phyloP scores from a whole-genome alignment of 1,284 basidiomycete genomes.

The Takashimella tepidaria region DNA sequence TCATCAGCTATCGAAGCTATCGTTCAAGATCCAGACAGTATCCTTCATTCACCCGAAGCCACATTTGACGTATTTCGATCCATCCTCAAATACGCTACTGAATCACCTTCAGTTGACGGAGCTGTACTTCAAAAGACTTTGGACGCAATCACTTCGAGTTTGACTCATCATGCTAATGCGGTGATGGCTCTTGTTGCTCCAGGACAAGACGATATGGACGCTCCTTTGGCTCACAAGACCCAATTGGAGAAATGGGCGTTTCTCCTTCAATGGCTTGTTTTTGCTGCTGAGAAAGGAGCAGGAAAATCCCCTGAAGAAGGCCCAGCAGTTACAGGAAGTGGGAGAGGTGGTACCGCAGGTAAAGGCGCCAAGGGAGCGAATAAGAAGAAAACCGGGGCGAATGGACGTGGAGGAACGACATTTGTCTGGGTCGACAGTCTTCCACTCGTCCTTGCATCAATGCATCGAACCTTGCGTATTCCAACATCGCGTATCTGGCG shows the following conservation, averaged over 20 bases:
- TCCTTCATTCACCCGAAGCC: slow-evolving; percentile 54
- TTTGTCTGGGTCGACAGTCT: slow-evolving; percentile 81
- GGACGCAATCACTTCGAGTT: slow-evolving; percentile 33
- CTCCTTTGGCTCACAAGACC: slow-evolving; percentile 61
- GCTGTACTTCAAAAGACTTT: slow-evolving; percentile 37
- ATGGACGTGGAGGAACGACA: slow-evolving; percentile 14
- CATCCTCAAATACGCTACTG: slow-evolving; percentile 55
- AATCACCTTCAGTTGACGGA: slow-evolving; percentile 30
- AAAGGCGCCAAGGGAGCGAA: slow-evolving; percentile 53
- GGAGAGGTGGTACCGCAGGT: slow-evolving; percentile 7
- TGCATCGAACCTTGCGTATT: slow-evolving; percentile 67
- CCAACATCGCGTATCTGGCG: slow-evolving; percentile 81
- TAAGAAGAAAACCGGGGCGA: slow-evolving; percentile 50
- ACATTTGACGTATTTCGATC: slow-evolving; percentile 74
- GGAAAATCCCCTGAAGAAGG: slow-evolving; percentile 36
- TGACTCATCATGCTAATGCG: slow-evolving; percentile 32
- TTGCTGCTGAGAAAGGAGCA: slow-evolving; percentile 67
- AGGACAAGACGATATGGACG: slow-evolving; percentile 59
- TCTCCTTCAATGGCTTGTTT: slow-evolving; percentile 77
- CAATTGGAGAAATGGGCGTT: slow-evolving; percentile 86
- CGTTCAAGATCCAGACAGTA: slow-evolving; percentile 64
- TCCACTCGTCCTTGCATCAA: slow-evolving; percentile 60
- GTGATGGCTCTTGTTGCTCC: slow-evolving; percentile 25
- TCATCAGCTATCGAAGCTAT: slow-evolving; percentile 63
- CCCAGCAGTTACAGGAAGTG: slow-evolving; percentile 5